Evolutionary conservation across 352 stramenopile species (phyloP).

Genomic region (Lagenidium sp.): DNA sequence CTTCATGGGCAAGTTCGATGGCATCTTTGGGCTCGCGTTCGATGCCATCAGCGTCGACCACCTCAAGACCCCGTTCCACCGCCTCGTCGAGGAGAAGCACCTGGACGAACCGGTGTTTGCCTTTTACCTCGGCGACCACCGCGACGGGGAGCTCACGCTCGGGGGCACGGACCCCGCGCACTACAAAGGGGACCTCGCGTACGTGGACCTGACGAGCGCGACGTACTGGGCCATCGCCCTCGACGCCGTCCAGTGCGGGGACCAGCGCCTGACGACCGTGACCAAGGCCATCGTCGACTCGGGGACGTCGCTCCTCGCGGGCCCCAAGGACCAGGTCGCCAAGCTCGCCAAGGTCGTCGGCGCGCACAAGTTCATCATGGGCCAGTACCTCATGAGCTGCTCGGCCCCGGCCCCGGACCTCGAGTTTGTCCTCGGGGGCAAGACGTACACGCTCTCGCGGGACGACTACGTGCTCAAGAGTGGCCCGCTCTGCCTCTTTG

Average conservation of each 20-base stretch:
- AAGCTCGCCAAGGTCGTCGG: conserved; percentile 81
- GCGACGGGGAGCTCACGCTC: conserved; percentile 73
- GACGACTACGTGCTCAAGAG: conserved; percentile 92
- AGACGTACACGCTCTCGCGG: conserved; percentile 87
- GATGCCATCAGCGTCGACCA: conserved; percentile 90
- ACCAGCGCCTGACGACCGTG: conserved; percentile 40
- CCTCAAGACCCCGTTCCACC: conserved; percentile 91
- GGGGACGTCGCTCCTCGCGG: conserved; percentile 93
- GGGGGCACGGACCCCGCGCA: conserved; percentile 80
- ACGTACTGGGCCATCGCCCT: conserved; percentile 79
- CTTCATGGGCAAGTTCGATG: conserved; percentile 95
- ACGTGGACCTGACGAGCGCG: conserved; percentile 67
- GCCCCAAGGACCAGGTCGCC: conserved; percentile 85
- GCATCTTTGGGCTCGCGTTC: conserved; percentile 96
- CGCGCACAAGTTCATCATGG: conserved; percentile 88
- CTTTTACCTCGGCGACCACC: conserved; percentile 93
- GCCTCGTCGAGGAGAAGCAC: conserved; percentile 83
- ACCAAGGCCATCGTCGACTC: conserved; percentile 93
- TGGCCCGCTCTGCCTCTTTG: conserved; percentile 90
- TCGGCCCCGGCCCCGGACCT: conserved; percentile 84
- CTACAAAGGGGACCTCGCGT: conserved; percentile 92
- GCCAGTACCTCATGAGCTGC: conserved; percentile 96
- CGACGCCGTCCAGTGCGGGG: conserved; percentile 44
- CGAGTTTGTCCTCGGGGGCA: conserved; percentile 89
- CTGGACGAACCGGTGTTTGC: conserved; percentile 91